A percentile compares a stretch with the other conserved stretches of the same genome.
These are phyloP conservation scores for Echria macrotheca DNA, from an alignment of 495 filamentous ascomycete genomes.

Conservation along the genomic window DNA sequence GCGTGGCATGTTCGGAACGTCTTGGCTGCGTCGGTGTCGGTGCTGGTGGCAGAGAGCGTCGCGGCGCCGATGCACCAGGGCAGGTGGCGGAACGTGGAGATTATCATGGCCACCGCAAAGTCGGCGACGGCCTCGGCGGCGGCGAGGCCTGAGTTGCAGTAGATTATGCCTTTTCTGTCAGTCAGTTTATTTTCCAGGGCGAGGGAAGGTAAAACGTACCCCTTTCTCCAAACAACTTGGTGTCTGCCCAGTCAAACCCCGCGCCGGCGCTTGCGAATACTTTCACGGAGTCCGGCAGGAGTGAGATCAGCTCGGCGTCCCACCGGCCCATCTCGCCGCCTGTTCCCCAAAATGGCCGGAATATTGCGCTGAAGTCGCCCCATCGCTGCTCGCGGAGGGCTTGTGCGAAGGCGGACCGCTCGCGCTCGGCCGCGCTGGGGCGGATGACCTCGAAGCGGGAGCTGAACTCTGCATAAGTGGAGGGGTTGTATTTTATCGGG, in stretches of 20 bases:
- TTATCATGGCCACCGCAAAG: constrained; percentile 58
- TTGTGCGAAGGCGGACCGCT: constrained; percentile 53
- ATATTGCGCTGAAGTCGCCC: constrained; percentile 68
- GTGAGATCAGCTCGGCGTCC: constrained; percentile 63
- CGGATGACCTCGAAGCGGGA: constrained; percentile 55
- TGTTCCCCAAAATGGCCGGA: constrained; percentile 74
- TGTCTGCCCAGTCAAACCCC: constrained; percentile 75
- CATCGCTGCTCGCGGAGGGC: constrained; percentile 59
- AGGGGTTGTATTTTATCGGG: constrained; percentile 60
- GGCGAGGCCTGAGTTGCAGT: constrained; percentile 65
- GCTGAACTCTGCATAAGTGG: constrained; percentile 51
- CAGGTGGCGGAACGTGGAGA: constrained; percentile 60
- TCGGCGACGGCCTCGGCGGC: constrained; percentile 65
- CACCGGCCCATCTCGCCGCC: constrained; percentile 74
- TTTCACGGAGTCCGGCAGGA: constrained; percentile 59
- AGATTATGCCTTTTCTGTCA: constrained; percentile 51
- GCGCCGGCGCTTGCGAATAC: constrained; percentile 70
- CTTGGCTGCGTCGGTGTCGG: constrained; percentile 3
- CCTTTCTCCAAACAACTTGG: constrained; percentile 56
- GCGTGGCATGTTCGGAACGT: constrained; percentile 53
- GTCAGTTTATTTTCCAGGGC: too few relatives aligned
- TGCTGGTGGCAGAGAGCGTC: constrained; percentile 21
- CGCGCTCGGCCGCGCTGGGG: constrained; percentile 43
- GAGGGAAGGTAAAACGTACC: constrained; percentile 53
- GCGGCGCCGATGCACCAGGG: constrained; percentile 56